A percentile compares a stretch with the other conserved stretches of the same genome.
Conservation (phyloP, 2,329 filamentous ascomycete genomes). For the Fusarium ramigenum region DNA sequence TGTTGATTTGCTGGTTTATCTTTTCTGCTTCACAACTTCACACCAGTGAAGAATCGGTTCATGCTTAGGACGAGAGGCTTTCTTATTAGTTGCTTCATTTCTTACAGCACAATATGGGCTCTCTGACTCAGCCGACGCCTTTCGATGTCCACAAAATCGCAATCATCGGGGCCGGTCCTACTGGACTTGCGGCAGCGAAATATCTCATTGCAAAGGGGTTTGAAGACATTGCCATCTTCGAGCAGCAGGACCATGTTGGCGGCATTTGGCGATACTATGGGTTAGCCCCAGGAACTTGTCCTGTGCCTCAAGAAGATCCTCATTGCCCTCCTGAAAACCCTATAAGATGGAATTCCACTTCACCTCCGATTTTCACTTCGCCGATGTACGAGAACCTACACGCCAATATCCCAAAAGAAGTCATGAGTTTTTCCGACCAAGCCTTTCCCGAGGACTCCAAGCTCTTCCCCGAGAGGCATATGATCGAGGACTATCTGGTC, state of each 20-base stretch:
- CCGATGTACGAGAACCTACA: conserved; percentile 85
- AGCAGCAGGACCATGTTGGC: conserved; percentile 80
- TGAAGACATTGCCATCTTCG: conserved; percentile 77
- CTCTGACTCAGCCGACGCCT: conserved; percentile 33
- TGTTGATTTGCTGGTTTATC: not conserved
- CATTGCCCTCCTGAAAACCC: conserved; percentile 71
- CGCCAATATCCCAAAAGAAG: conserved; percentile 82
- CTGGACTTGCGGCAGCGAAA: conserved; percentile 81
- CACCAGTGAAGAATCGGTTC: not conserved
- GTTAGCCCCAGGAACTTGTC: conserved; percentile 56
- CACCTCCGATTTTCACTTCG: conserved; percentile 74
- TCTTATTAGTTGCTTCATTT: not conserved
- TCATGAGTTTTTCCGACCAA: conserved; percentile 84
- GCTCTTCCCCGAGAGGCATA: conserved; percentile 77
- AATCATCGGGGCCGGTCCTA: conserved; percentile 84
- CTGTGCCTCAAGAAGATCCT: conserved; percentile 75
- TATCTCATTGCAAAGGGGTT: conserved; percentile 80
- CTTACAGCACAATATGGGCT: conserved; percentile 42
- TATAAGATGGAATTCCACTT: conserved; percentile 54
- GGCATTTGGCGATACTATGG: conserved; percentile 87
- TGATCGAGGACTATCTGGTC: conserved; percentile 78
- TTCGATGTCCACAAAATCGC: conserved; percentile 72
- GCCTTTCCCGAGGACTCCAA: conserved; percentile 70
- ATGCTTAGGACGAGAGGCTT: not conserved
- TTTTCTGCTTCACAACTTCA: not conserved